phyloP scores from a whole-genome alignment of 352 stramenopile species.

The Globisporangium carolinianum region DNA sequence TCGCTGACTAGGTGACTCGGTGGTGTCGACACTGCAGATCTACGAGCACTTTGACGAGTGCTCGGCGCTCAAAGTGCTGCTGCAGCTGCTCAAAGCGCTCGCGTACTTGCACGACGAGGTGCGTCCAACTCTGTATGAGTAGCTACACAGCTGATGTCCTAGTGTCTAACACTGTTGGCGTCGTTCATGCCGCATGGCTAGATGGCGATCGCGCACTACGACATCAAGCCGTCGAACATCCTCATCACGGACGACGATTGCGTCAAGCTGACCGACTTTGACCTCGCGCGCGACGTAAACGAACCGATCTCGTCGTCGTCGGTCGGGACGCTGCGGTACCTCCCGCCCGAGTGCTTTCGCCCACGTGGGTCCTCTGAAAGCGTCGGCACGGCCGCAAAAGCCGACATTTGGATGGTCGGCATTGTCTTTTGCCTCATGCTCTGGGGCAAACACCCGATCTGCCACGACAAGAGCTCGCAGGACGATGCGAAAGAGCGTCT shows the following conservation, averaged over 20 bases:
- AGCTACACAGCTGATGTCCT: too few species aligned
- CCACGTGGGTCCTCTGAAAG: conserved; percentile 24
- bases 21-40: conserved; percentile 21
- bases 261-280: conserved; percentile 91
- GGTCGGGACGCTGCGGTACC: conserved; percentile 67
- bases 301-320: conserved; percentile 49
- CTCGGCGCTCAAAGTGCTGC: conserved; percentile 54
- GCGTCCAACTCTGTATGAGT: conserved; percentile 5
- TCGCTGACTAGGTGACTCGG: too few species aligned
- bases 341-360: conserved; percentile 69
- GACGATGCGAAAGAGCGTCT: conserved; percentile 30
- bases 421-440: conserved; percentile 76
- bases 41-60: conserved; percentile 53
- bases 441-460: conserved; percentile 71
- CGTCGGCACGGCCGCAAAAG: conserved; percentile 66
- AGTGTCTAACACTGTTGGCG: too few species aligned
- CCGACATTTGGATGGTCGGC: conserved; percentile 80
- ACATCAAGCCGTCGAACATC: conserved; percentile 97
- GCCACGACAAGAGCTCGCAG: conserved; percentile 46
- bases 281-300: conserved; percentile 65
- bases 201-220: conserved; percentile 80
- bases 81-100: conserved; percentile 54
- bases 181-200: conserved; percentile 6
- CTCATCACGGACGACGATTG: conserved; percentile 86
- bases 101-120: conserved; percentile 75